These are phyloP conservation scores for Pseudocercospora eumusae DNA, from an alignment of 2,329 filamentous ascomycete species.

Conservation along the genomic window DNA sequence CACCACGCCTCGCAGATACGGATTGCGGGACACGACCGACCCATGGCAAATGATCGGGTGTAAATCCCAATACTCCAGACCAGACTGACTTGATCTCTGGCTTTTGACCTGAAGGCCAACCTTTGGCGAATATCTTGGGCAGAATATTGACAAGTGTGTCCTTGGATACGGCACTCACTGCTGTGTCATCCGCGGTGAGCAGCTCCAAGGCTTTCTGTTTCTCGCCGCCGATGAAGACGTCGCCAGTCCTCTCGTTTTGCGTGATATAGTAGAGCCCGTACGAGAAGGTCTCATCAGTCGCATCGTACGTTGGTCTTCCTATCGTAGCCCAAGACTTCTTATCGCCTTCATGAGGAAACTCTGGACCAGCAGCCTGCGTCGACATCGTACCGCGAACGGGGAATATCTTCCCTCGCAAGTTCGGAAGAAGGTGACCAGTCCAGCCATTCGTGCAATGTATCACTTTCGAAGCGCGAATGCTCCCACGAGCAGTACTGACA, in stretches of 20 bases:
- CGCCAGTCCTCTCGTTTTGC: constrained; percentile 24
- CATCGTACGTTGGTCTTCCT: constrained; percentile 21
- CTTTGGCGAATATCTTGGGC: constrained; percentile 23
- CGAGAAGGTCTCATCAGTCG: constrained; percentile 20
- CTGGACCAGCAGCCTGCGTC: constrained; percentile 17
- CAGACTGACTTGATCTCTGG: constrained; percentile 22
- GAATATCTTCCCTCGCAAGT: constrained; percentile 28
- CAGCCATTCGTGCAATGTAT: constrained; percentile 29
- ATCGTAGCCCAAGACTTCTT: constrained; percentile 25
- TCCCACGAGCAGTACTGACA: constrained; percentile 22
- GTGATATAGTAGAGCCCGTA: constrained; percentile 30
- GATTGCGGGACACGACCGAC: constrained; percentile 19
- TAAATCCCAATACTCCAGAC: constrained; percentile 27
- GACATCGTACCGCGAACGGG: constrained; percentile 29
- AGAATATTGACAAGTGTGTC: constrained; percentile 19
- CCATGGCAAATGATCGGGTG: constrained; percentile 24
- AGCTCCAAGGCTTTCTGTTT: constrained; percentile 21
- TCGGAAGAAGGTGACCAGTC: constrained; percentile 26
- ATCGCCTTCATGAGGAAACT: constrained; percentile 20
- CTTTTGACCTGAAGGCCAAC: constrained; percentile 18
- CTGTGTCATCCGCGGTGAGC: constrained; percentile 22
- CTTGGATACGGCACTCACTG: constrained; percentile 17
- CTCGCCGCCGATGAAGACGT: constrained; percentile 28
- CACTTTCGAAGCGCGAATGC: constrained; percentile 21
- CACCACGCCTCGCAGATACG: constrained; percentile 13